Conservation (phyloP, 2,329 filamentous ascomycete genomes). For the Nothophoma quercina region DNA sequence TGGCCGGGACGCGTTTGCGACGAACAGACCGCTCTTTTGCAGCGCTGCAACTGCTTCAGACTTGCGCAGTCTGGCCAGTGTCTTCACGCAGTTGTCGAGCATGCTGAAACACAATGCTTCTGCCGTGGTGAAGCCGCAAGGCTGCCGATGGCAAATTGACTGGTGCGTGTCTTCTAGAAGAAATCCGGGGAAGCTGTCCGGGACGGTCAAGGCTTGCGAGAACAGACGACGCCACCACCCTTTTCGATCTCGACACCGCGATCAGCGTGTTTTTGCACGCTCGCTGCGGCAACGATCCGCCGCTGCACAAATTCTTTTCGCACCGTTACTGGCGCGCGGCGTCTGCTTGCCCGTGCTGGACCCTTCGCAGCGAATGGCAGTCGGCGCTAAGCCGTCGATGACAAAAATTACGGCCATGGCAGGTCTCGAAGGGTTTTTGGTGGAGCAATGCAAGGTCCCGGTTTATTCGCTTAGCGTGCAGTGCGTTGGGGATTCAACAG, state of each 20-base stretch:
- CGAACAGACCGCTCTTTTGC: constrained; percentile 19
- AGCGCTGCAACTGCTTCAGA: constrained; percentile 11
- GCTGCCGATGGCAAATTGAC: constrained; percentile 9
- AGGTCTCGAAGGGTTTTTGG: constrained; percentile 28
- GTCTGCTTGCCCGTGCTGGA: constrained; percentile 22
- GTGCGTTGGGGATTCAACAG: constrained; percentile 38
- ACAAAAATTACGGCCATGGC: constrained; percentile 30
- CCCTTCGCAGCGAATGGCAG: constrained; percentile 29
- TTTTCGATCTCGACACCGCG: constrained; percentile 28
- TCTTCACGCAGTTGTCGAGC: no score
- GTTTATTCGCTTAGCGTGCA: constrained; percentile 39
- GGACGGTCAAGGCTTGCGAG: constrained; percentile 15
- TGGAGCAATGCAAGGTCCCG: constrained; percentile 44
- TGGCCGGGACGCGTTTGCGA: constrained; percentile 20
- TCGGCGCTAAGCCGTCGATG: constrained; percentile 29
- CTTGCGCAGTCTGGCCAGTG: no score
- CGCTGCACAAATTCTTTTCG: constrained; percentile 40
- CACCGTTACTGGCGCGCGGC: constrained; percentile 27
- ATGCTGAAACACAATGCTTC: constrained; percentile 10
- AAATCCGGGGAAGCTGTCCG: constrained; percentile 35
- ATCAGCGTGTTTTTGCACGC: constrained; percentile 26
- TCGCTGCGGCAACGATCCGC: constrained; percentile 21
- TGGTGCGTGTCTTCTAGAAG: constrained; percentile 15
- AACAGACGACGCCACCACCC: constrained; percentile 36
- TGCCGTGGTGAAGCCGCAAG: constrained; percentile 8